Evolutionary conservation across 106 monocot species (phyloP).

Genomic region (Platanthera zijinensis): DNA sequence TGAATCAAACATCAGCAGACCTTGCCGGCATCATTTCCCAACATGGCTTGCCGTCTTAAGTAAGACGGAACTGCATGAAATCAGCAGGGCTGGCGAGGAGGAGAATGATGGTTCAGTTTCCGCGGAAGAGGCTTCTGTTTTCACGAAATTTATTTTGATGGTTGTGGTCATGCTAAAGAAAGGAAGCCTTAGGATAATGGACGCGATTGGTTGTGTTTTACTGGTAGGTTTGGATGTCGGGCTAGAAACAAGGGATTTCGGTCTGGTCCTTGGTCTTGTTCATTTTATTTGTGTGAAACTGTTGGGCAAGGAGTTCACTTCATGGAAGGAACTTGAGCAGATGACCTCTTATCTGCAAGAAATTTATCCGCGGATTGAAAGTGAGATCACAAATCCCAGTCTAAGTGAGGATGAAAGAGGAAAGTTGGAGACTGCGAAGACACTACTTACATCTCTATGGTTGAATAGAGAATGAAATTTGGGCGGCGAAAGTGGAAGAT

Average conservation of each 20-base stretch:
- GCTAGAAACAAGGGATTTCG: constrained; percentile 35
- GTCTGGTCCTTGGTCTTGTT: constrained; percentile 40
- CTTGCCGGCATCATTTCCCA: constrained; percentile 15
- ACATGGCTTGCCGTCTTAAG: constrained; percentile 51
- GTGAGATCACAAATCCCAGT: constrained; percentile 17
- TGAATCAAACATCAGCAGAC: not conserved
- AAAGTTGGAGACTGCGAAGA: constrained; percentile 30
- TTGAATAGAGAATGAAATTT: constrained; percentile 12
- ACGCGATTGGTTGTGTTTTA: constrained; percentile 38
- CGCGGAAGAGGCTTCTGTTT: constrained; percentile 12
- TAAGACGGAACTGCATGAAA: constrained; percentile 37
- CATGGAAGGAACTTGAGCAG: constrained; percentile 27
- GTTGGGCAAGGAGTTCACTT: constrained; percentile 19
- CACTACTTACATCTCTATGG: constrained; percentile 27
- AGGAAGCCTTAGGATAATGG: constrained; percentile 46
- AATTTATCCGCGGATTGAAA: constrained; percentile 26
- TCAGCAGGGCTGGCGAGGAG: constrained; percentile 8
- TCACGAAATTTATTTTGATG: constrained; percentile 35
- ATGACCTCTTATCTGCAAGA: constrained; percentile 26
- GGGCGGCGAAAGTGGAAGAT: not conserved
- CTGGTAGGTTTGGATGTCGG: constrained; percentile 20
- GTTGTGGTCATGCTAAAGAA: constrained; percentile 51
- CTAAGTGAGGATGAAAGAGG: constrained; percentile 27
- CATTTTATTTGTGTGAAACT: constrained; percentile 56
- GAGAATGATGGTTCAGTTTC: not conserved